Evolutionary conservation across 2,329 filamentous ascomycete species (phyloP).

Genomic region (Talaromyces sp.): DNA sequence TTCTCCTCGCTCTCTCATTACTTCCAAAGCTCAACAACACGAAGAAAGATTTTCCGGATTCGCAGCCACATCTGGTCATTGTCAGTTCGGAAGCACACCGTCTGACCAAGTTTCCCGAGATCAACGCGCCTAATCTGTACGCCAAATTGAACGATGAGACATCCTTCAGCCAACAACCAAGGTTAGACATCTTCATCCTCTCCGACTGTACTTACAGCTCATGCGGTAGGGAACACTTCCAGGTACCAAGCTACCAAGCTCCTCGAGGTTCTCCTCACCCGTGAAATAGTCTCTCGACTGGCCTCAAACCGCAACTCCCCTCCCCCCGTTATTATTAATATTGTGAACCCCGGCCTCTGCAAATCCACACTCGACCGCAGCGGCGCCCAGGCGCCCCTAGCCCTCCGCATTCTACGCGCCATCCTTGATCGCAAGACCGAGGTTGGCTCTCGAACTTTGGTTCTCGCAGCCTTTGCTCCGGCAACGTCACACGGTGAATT

Average conservation of each 20-base stretch:
- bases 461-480: not conserved
- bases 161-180: slow-evolving; percentile 35
- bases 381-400: not conserved
- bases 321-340: not conserved
- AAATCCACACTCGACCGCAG: not conserved
- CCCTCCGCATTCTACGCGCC: not conserved
- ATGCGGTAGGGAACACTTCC: slow-evolving; percentile 10
- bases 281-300: slow-evolving; percentile 30
- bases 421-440: slow-evolving; percentile 2
- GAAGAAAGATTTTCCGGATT: slow-evolving; percentile 20
- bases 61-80: slow-evolving; percentile 23
- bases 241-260: slow-evolving; percentile 45
- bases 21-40: slow-evolving; percentile 47
- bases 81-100: slow-evolving; percentile 16
- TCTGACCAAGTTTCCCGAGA: slow-evolving; percentile 38
- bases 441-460: not conserved
- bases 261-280: slow-evolving; percentile 41
- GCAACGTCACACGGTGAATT: not conserved
- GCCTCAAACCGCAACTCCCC: too few relatives aligned
- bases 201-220: not conserved
- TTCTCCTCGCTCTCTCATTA: slow-evolving; percentile 46
- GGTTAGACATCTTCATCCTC: slow-evolving; percentile 27
- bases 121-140: slow-evolving; percentile 35
- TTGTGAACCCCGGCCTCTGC: slow-evolving; percentile 1
- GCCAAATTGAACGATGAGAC: slow-evolving; percentile 31